phyloP scores from a whole-genome alignment of 768 basidiomycete genomes.

The Suillus americanus region DNA sequence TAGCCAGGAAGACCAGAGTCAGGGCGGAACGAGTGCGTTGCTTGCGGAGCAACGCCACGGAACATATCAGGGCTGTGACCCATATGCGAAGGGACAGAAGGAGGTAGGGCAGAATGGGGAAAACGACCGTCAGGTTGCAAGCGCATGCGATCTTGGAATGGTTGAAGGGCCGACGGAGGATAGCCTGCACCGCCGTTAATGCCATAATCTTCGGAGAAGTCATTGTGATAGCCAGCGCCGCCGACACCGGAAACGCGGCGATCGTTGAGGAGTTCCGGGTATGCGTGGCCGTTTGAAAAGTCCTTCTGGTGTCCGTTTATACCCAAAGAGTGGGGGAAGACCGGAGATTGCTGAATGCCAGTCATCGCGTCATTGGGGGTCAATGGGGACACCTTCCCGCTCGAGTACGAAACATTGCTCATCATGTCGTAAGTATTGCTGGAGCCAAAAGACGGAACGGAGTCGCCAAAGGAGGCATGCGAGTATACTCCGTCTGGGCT shows the following conservation, averaged over 20 bases:
- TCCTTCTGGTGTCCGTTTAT: slow-evolving; percentile 48
- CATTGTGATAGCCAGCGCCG: slow-evolving; percentile 50
- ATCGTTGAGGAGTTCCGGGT: slow-evolving; percentile 60
- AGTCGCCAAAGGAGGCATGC: slow-evolving; percentile 58
- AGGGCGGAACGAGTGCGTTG: slow-evolving; percentile 60
- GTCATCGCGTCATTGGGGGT: slow-evolving; percentile 66
- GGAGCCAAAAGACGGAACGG: slow-evolving; percentile 57
- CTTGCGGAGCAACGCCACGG: slow-evolving; percentile 70
- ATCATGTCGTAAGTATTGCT: slow-evolving; percentile 65
- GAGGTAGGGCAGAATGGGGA: slow-evolving; percentile 40
- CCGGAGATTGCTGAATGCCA: slow-evolving; percentile 54
- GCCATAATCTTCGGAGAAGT: slow-evolving; percentile 65
- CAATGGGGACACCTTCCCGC: slow-evolving; percentile 75
- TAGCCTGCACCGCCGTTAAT: slow-evolving; percentile 48
- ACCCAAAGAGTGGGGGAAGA: slow-evolving; percentile 45
- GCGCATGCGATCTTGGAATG: slow-evolving; percentile 60
- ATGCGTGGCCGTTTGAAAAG: slow-evolving; percentile 49
- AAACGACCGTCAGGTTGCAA: slow-evolving; percentile 58
- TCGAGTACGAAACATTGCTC: slow-evolving; percentile 57
- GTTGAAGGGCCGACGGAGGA: slow-evolving; percentile 49
- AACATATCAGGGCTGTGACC: slow-evolving; percentile 55
- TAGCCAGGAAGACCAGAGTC: slow-evolving; percentile 52
- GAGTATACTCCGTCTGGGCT: slow-evolving; percentile 58
- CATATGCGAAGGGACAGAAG: slow-evolving; percentile 50
- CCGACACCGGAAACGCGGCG: slow-evolving; percentile 51